A percentile compares a stretch with the other conserved stretches of the same genome.
Evolutionary conservation across 345 rosid genomes (phyloP).

Genomic region (Ricinus communis): DNA sequence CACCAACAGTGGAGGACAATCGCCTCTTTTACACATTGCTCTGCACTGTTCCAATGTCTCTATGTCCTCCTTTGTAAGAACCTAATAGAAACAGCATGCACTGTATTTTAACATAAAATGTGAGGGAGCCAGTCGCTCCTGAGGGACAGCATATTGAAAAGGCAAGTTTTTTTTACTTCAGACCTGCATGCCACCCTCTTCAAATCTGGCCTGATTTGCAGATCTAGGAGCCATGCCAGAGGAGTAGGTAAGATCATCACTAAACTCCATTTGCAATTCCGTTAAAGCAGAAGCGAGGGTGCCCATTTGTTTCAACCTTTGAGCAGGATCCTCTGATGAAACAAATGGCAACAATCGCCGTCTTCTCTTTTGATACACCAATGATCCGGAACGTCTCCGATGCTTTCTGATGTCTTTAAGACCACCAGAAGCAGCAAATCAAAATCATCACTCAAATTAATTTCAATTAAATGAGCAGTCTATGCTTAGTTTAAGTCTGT

Average conservation of each 20-base stretch:
- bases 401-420: constrained; percentile 56
- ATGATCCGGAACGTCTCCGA: constrained; percentile 58
- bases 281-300: constrained; percentile 85
- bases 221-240: constrained; percentile 72
- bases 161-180: constrained; percentile 24
- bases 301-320: constrained; percentile 68
- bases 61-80: constrained; percentile 74
- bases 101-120: not conserved
- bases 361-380: constrained; percentile 77
- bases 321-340: constrained; percentile 67
- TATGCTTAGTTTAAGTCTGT: not conserved
- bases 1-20: constrained; percentile 80
- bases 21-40: constrained; percentile 73
- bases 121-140: not conserved
- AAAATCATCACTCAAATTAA: constrained; percentile 23
- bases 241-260: constrained; percentile 59
- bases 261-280: constrained; percentile 60
- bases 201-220: constrained; percentile 70
- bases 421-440: constrained; percentile 11
- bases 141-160: constrained; percentile 11
- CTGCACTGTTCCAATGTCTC: constrained; percentile 69
- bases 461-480: constrained; percentile 14
- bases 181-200: constrained; percentile 95
- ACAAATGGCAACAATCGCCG: constrained; percentile 67
- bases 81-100: constrained; percentile 29